Evolutionary conservation across 2,329 filamentous ascomycete species (phyloP), one percentile per base, ranked within the genome.

Genomic region (Ascochyta viciae-villosae): DNA sequence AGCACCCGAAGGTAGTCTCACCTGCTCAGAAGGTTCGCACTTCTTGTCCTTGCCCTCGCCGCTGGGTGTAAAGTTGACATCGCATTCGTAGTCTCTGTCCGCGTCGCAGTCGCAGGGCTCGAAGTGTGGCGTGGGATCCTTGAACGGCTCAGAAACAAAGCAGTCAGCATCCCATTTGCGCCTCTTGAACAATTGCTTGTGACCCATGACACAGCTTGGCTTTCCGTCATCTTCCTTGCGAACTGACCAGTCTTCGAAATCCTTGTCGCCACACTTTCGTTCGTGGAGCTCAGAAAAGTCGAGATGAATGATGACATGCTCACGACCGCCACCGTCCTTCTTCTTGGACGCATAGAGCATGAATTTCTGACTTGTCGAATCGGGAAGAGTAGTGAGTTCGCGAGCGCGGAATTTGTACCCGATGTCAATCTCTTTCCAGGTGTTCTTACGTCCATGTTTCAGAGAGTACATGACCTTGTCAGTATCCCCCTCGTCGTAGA

Each of bases 341-440:
- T 66, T 65, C 77, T 65, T 80, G 68, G 27, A 65, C 12, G 87
- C 93, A 50, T 92, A 82, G 24, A 98, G 81, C 27, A 97, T 74
- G 68, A 99, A 98, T 70, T 96, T 96, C 49, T 96, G 83, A 67
- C 90, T 96, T 3, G 94, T 96, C 2, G 95, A 96, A 70, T 98
- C 95, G 29, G 90, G 90, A 0, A 92, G 92, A 0, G 95, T 98
- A 0, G 92, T 96, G 46, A 99, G 80, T 52, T 90, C 82, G 54
- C 84, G 81, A 13, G 92, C 91, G 51, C 82, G 82, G 58, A 98
- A 82, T 65, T 89, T 89, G 38, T 86, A 80, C 1, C 89, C 85
- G 4, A 98, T 80, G 40, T 90, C 77, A n/a, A 87, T 83, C 12
- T 83, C 80, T 54, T 89, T 80, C 95, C 96, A 99, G 2, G 85